Conservation (phyloP, 1,284 basidiomycete genomes). For the Malassezia brasiliensis region DNA sequence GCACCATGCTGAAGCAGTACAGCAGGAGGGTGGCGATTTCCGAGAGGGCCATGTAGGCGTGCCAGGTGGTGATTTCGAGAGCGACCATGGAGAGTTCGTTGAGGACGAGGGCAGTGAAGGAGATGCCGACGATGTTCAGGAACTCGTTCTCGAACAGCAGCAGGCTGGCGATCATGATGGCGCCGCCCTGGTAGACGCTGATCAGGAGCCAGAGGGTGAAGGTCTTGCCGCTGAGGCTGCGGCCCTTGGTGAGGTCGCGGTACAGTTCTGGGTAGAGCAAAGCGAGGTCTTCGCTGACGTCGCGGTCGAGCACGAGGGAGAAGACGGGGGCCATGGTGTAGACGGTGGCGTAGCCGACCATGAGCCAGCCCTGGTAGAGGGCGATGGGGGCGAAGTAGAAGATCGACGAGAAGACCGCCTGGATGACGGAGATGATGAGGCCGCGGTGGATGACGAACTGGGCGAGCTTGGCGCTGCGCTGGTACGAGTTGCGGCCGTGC, state of each 20-base stretch:
- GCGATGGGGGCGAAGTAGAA: slow-evolving; percentile 99
- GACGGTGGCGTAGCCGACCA: slow-evolving; percentile 93
- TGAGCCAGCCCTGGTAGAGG: slow-evolving; percentile 92
- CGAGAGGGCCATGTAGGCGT: slow-evolving; percentile 87
- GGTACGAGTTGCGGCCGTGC: slow-evolving; percentile 96
- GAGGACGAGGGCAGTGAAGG: slow-evolving; percentile 86
- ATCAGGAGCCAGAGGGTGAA: slow-evolving; percentile 98
- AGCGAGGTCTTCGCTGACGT: slow-evolving; percentile 90
- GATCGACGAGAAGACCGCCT: slow-evolving; percentile 79
- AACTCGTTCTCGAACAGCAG: slow-evolving; percentile 96
- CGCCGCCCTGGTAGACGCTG: slow-evolving; percentile 92
- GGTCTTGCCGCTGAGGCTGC: slow-evolving; percentile 80
- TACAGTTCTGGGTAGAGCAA: slow-evolving; percentile 94
- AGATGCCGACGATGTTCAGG: slow-evolving; percentile 93
- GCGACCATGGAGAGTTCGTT: slow-evolving; percentile 99
- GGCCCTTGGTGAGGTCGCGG: slow-evolving; percentile 68
- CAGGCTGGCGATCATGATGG: slow-evolving; percentile 96
- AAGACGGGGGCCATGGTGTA: slow-evolving; percentile 99
- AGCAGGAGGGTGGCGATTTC: slow-evolving; percentile 79
- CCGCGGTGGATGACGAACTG: slow-evolving; percentile 95
- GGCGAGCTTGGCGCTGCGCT: slow-evolving; percentile 89
- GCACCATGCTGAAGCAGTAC: slow-evolving; percentile 82
- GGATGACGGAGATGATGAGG: slow-evolving; percentile 90
- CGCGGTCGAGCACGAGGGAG: slow-evolving; percentile 85
- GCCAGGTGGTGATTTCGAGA: slow-evolving; percentile 94